Base-by-base conservation (phyloP, 179 eudicot genomes). In the Dionaea muscipula region DNA sequence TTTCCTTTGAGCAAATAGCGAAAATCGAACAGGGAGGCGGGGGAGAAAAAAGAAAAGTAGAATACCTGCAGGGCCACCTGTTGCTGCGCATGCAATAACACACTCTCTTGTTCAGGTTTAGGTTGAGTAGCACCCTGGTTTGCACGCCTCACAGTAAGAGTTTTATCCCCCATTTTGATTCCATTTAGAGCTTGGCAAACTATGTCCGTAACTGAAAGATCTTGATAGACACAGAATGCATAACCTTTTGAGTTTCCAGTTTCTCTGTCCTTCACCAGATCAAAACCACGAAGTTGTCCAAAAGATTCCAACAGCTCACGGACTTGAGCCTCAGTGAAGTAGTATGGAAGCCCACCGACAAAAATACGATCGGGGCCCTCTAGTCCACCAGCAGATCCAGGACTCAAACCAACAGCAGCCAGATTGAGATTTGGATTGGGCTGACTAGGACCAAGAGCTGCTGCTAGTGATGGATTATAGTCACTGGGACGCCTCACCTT, bases 311-410 rank as follows among this genome's bases (percentile, higher is more conserved):
- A 73, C 64, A 93, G 74, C 80, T 93, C 96, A 64, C 99, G 84
- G 41, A 93, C 78, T 62, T 93, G 96, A 26, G 75, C 71, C 70
- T 85, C 99, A 6, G 96, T 93, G 61, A 93, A 93, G 62, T 93
- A 88, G 69, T 93, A 85, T 4, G 99, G 99, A 19, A 93, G 83
- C 33, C 95, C 96, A 52, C 96, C 99, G 16, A 93, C 96, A 68
- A 88, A 93, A 37, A 93, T 85, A 53, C 96, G 76, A 65, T 93
- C 99, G 47, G 99, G 96, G 43, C 99, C 99, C 74, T 93, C 99
- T 25, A 93, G 95, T 49, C 96, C 96, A 63, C 94, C 95, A 26
- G 96, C 79, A 59, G 96, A 79, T 8, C 95, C 95, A 21, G 96
- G 95, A 50, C 84, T 70, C 63, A 93, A 60, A 33, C 96, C 99